Base-by-base conservation (phyloP, 208 protist species). In the Acanthamoeba sp. region DNA sequence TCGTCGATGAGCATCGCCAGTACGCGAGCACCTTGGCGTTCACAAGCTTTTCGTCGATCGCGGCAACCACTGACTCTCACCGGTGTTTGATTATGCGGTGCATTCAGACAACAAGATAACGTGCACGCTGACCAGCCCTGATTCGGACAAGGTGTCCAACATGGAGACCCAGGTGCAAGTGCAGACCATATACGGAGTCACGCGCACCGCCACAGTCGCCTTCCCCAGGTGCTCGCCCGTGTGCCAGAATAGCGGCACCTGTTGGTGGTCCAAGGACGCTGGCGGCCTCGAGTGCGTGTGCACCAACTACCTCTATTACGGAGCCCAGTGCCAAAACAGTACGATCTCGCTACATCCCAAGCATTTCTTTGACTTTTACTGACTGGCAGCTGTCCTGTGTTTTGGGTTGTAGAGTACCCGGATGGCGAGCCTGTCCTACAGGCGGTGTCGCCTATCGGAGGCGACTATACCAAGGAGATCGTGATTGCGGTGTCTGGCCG, bases 401-500 rank as follows among this genome's bases (percentile, higher is more conserved):
- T 50, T 50, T 62, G 55, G 22, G 4, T 29, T 3, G 64, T 36
- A 87, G 78, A 45, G 38, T 89, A 89, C 45, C 80, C 80, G n/a
- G 45, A 64, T 9, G 45, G 45, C 22, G 80, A 66, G 80, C 80
- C 80, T 16, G 20, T 89, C 22, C 22, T 89, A 24, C 4, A 32
- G 45, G 80, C 42, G 18, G 42, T 89, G 32, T 36, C 50, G 18
- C 80, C 80, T 7, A 89, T 89, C 24, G 80, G 80, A 52, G 80
- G 80, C 12, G 80, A 89, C 32, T 89, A 62, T 34, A 89, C 80
- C 42, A 89, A 89, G 34, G 12, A 89, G 12, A 64, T 89, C 55
- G 29, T 89, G n/a, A 64, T 89, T 24, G 80, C 14, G 22, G 55
- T 89, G 12, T 32, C 45, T 20, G 80, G 80, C 16, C 50, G 45